Conservation (phyloP, 2,329 filamentous ascomycete species). For the Ophiostoma novo-ulmi region DNA sequence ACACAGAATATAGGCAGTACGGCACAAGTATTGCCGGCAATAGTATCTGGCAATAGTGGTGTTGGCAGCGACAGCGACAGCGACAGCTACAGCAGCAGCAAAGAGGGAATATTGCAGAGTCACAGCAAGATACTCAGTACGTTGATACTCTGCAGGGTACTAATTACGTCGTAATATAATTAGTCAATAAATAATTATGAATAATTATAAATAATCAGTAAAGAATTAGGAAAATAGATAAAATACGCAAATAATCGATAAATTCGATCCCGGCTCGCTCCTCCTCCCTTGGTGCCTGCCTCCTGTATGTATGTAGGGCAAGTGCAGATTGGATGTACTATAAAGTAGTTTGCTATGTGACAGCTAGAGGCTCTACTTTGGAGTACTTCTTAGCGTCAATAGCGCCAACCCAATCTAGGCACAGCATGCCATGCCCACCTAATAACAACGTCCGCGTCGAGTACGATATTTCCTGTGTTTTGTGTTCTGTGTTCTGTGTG, state of each 20-base stretch:
- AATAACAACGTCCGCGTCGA: neutral
- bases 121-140: no score
- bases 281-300: neutral
- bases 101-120: no score
- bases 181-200: neutral
- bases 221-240: neutral
- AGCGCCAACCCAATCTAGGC: neutral
- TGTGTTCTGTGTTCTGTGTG: neutral
- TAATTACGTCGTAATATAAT: no score
- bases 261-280: slow-evolving; percentile 9
- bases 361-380: neutral
- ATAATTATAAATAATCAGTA: neutral
- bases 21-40: no score
- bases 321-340: neutral
- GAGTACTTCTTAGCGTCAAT: neutral
- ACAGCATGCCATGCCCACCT: slow-evolving; percentile 12
- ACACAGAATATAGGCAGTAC: no score
- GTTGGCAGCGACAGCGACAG: no score
- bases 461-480: neutral
- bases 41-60: no score
- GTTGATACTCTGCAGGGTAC: no score
- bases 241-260: neutral
- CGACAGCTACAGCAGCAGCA: no score
- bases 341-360: neutral
- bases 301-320: neutral